Conservation (phyloP, 345 rosid species). For the Ceriops decandra region DNA sequence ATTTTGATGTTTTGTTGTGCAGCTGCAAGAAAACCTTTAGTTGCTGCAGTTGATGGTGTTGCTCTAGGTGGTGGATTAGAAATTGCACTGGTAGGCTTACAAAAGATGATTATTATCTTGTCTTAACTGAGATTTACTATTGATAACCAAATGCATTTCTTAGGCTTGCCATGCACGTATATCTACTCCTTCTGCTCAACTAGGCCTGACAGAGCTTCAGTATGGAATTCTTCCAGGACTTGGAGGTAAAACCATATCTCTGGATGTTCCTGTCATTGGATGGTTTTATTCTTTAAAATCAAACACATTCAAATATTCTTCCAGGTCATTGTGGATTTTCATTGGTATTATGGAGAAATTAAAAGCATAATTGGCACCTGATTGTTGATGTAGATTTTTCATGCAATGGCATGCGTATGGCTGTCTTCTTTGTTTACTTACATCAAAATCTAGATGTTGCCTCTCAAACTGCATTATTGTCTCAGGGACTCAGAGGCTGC, state of each 20-base stretch:
- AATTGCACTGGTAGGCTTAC: slow-evolving; percentile 15
- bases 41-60: slow-evolving; percentile 22
- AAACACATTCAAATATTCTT: too few relatives aligned
- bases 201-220: slow-evolving; percentile 21
- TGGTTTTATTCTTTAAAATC: too few relatives aligned
- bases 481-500: slow-evolving; percentile 3
- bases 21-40: slow-evolving; percentile 27
- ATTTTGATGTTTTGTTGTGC: not conserved
- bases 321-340: too few relatives aligned
- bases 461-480: not conserved
- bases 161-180: slow-evolving; percentile 25
- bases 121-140: not conserved
- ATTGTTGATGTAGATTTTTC: not conserved
- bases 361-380: too few relatives aligned
- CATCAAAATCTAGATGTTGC: not conserved
- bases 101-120: not conserved
- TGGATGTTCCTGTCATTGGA: not conserved
- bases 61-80: slow-evolving; percentile 29
- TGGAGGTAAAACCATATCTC: not conserved
- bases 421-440: not conserved
- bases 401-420: not conserved
- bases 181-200: slow-evolving; percentile 18
- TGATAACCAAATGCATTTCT: not conserved
- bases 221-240: slow-evolving; percentile 16
- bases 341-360: too few relatives aligned